Conservation (phyloP, 495 filamentous ascomycete species). For the Terfezia claveryi region DNA sequence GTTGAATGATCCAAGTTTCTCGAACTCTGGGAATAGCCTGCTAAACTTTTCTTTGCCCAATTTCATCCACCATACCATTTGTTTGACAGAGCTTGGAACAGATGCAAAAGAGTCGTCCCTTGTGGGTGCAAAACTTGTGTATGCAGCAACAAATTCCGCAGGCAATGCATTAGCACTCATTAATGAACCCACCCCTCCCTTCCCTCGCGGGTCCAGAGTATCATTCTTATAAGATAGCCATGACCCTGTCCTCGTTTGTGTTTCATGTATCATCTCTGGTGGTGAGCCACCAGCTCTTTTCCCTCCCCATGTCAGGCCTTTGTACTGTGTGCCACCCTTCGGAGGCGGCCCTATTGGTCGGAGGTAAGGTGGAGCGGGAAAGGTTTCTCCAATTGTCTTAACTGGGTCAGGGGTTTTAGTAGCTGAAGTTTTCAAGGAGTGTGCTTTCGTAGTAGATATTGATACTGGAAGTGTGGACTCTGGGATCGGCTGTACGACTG, state of each 20-base stretch:
- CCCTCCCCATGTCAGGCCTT: conserved; percentile 15
- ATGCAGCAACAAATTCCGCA: conserved; percentile 25
- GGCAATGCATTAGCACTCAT: conserved; percentile 11
- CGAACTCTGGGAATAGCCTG: conserved; percentile 18
- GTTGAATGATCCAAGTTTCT: neutral
- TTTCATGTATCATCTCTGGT: conserved; percentile 17
- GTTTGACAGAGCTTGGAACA: conserved; percentile 35
- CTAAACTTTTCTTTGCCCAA: conserved; percentile 33
- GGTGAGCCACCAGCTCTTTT: neutral
- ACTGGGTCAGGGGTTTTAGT: neutral
- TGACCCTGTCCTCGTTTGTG: conserved; percentile 21
- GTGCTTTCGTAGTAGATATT: conserved; percentile 4
- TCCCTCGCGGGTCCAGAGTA: conserved; percentile 1
- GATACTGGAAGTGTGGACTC: conserved; percentile 11
- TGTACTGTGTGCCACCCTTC: conserved; percentile 1
- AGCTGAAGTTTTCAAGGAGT: neutral
- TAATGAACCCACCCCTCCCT: conserved; percentile 9
- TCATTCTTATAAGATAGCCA: conserved; percentile 29
- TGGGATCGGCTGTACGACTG: conserved; percentile 11
- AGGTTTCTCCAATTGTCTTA: conserved; percentile 34
- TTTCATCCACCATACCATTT: conserved; percentile 45
- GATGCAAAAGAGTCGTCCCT: conserved; percentile 39
- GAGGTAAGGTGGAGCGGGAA: conserved; percentile 34
- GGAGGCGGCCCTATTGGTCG: conserved; percentile 32
- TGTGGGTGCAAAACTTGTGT: conserved; percentile 51